Conservation (phyloP, 2,329 filamentous ascomycete genomes). For the Cercospora sp. region DNA sequence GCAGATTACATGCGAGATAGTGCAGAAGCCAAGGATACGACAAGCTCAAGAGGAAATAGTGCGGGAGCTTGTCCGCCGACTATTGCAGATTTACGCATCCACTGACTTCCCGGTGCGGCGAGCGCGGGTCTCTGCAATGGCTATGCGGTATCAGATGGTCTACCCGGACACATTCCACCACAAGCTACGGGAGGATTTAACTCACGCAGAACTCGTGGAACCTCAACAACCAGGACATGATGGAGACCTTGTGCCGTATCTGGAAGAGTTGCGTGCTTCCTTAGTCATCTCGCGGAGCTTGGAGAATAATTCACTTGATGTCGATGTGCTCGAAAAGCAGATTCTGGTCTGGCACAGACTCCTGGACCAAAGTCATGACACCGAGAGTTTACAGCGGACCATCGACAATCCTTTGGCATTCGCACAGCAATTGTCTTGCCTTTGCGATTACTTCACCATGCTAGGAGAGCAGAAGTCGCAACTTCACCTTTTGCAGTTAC, state of each 20-base stretch:
- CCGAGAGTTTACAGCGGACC: slow-evolving; percentile 43
- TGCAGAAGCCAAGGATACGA: slow-evolving; percentile 27
- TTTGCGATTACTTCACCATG: slow-evolving; percentile 59
- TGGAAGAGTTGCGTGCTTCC: slow-evolving; percentile 40
- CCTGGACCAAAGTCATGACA: slow-evolving; percentile 35
- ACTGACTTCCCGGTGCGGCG: slow-evolving; percentile 34
- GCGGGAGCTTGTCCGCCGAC: slow-evolving; percentile 20
- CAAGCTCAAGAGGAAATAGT: slow-evolving; percentile 21
- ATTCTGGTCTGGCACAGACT: slow-evolving; percentile 44
- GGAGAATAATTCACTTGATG: slow-evolving; percentile 19
- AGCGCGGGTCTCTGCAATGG: slow-evolving; percentile 28
- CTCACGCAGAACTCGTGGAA: slow-evolving; percentile 11
- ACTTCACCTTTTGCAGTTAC: slow-evolving; percentile 20
- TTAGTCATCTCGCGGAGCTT: slow-evolving; percentile 36
- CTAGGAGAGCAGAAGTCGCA: slow-evolving; percentile 52
- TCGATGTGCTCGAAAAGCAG: slow-evolving; percentile 35
- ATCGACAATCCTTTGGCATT: slow-evolving; percentile 55
- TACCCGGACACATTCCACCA: slow-evolving; percentile 27
- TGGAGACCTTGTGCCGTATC: slow-evolving; percentile 36
- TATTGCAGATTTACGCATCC: slow-evolving; percentile 29
- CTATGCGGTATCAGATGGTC: slow-evolving; percentile 29
- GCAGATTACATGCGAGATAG: slow-evolving; percentile 26
- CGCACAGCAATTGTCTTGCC: slow-evolving; percentile 53
- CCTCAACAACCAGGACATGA: slow-evolving; percentile 34
- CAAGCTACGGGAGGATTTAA: slow-evolving; percentile 19